Conservation (phyloP, 352 stramenopile genomes). For the Aphanomyces invadans region DNA sequence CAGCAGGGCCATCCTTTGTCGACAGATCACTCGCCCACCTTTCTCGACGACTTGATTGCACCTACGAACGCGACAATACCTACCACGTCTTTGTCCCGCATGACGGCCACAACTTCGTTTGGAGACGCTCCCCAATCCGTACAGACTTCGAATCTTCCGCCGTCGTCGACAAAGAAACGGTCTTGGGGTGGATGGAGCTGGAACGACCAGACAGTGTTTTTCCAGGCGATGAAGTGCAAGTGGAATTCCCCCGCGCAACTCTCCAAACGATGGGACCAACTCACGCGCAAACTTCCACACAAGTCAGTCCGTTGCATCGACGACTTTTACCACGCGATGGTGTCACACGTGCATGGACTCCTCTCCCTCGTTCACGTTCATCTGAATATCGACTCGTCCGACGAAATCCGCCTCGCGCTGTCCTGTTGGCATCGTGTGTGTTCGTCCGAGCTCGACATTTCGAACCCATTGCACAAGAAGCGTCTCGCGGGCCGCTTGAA, state of each 20-base stretch:
- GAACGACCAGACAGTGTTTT: conserved; percentile 9
- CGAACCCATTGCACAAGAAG: conserved; percentile 4
- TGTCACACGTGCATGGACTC: neutral
- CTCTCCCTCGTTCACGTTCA: neutral
- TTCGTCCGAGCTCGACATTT: neutral
- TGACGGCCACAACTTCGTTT: neutral
- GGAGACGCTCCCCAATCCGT: no score
- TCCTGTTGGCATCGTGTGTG: conserved; percentile 6
- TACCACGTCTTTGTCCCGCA: neutral
- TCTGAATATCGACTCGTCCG: neutral
- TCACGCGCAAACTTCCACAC: neutral
- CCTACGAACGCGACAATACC: neutral
- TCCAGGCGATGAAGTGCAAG: conserved; percentile 13
- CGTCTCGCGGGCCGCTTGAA: neutral
- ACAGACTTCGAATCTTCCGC: no score
- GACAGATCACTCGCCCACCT: neutral
- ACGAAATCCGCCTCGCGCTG: conserved; percentile 9
- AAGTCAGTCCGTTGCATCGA: neutral
- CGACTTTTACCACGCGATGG: conserved; percentile 4
- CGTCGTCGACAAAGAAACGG: neutral
- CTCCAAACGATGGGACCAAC: conserved; percentile 10
- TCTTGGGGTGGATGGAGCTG: conserved; percentile 5
- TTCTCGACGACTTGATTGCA: neutral
- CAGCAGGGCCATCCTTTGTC: neutral
- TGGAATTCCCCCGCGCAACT: neutral